Evolutionary conservation across 2,329 filamentous ascomycete species (phyloP), one percentile per base, ranked within the genome.

Genomic region (Aspergillus pseudoviridinutans): DNA sequence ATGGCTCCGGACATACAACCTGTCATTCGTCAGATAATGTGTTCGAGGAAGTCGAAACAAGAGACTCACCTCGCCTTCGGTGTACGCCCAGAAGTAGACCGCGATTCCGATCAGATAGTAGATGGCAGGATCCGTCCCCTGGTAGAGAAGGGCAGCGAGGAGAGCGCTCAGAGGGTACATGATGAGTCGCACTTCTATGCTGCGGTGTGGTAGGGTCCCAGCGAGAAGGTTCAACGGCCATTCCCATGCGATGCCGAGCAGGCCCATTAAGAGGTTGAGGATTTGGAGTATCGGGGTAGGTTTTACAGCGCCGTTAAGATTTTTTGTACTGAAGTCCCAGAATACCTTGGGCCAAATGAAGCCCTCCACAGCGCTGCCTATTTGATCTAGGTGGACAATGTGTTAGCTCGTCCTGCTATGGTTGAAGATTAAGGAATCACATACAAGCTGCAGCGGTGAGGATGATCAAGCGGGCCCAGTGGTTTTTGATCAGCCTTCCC

Each of bases 301-400:
- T 69, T 89, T 92, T 61, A 97, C 91, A 51, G 89, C 90, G 55
- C 80, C 82, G 71, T 99, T 91, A 66, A 99, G 86, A 67, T 91
- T 92, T 70, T 91, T 92, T 59, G 93, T 97, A 64, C 94, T 78
- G 74, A 96, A 96, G 77, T 99, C 94, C 89, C 90, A 99, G 79
- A 99, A 96, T 71, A 99, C 88, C 76, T 99, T 99, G 64, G 94
- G 94, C 92, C 92, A 99, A 84, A 99, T 93, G 83, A 94, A 96
- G 70, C 85, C 87, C 78, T 95, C 85, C 56, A 99, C 78, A 17
- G 89, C 87, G 59, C 92, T 92, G 59, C 82, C 86, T 62, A 97
- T 76, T 84, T 99, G 94, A 75, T 96, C 92, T 96, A 69, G 42
- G 49, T 8, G 32, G n/a, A 20, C 42, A 17, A 49, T 8, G 32